A percentile compares a stretch with the other conserved stretches of the same genome.
Evolutionary conservation across 2,329 filamentous ascomycete species (phyloP).

Genomic region (Cordyceps militaris): DNA sequence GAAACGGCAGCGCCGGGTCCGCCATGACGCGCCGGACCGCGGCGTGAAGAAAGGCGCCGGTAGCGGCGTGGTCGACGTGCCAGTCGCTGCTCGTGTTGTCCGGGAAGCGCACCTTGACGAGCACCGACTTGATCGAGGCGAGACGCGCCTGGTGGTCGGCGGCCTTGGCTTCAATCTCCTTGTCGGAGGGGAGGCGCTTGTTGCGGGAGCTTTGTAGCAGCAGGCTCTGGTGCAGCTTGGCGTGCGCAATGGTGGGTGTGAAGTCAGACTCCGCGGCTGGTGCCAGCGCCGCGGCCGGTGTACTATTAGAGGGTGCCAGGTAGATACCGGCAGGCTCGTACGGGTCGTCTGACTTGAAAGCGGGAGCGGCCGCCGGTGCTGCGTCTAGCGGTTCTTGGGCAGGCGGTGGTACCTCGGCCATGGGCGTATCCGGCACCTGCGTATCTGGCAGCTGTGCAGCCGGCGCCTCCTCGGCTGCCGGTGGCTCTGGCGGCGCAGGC

Average conservation of each 20-base stretch:
- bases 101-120: conserved; percentile 78
- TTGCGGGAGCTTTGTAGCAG: conserved; percentile 60
- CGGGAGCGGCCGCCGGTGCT: conserved; percentile 8
- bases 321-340: conserved; percentile 62
- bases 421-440: not conserved
- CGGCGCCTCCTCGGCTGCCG: conserved; percentile 8
- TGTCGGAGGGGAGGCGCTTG: conserved; percentile 72
- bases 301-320: conserved; percentile 65
- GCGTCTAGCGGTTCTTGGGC: not conserved
- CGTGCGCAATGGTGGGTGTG: conserved; percentile 67
- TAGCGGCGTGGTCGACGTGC: conserved; percentile 61
- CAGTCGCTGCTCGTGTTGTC: conserved; percentile 74
- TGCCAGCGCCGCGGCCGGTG: conserved; percentile 65
- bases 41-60: conserved; percentile 63
- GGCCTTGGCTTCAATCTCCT: conserved; percentile 66
- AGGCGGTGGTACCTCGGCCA: not conserved
- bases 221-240: conserved; percentile 64
- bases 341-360: conserved; percentile 21
- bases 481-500: conserved; percentile 10
- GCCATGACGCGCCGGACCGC: conserved; percentile 69
- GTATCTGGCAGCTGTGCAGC: not conserved
- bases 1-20: conserved; percentile 58
- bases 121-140: conserved; percentile 58
- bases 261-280: conserved; percentile 68
- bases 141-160: conserved; percentile 59